Base-by-base conservation (phyloP, 495 filamentous ascomycete genomes). In the Aspergillus incahuasiensis region DNA sequence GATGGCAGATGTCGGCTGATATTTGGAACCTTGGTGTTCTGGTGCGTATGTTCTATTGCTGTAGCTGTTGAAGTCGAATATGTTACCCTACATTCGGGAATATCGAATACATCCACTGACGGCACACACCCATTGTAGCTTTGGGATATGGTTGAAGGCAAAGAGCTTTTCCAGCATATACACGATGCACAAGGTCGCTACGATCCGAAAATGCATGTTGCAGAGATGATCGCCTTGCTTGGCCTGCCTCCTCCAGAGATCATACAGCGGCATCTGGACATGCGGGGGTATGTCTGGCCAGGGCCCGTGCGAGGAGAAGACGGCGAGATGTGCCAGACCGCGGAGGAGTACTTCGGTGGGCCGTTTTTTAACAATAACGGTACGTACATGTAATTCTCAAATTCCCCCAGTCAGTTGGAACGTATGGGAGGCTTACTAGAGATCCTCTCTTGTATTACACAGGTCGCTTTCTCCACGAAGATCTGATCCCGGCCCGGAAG, bases 71-170 rank as follows among this genome's bases (percentile, higher is more conserved):
- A 55, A 48, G 64, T 63, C 55, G 32, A n/a, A n/a, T n/a, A n/a
- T n/a, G n/a, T n/a, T n/a, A n/a, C n/a, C n/a, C n/a, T n/a, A n/a
- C n/a, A n/a, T n/a, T n/a, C n/a, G n/a, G n/a, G n/a, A n/a, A n/a
- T n/a, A n/a, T n/a, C n/a, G n/a, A n/a, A 63, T 59, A 15, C 38
- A 67, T 58, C 46, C n/a, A 63, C 63, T 66, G 64, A 67, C 62
- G 22, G n/a, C 20, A 51, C 34, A 48, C 20, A 4, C 8, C 25
- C 8, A 28, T 28, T 3, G 25, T 52, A 81, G 78, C 59, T 79
- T 22, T 81, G 74, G 78, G 72, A 80, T 65, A 60, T 82, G 7
- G 73, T 79, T 46, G 69, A 81, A 69, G 73, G 70, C 28, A 66
- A 68, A 49, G 66, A 76, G 47, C 63, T 82, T 44, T 82, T 80